Evolutionary conservation across 2,329 filamentous ascomycete genomes (phyloP), one percentile per base, ranked within the genome.

Genomic region (Raffaelea arxii): DNA sequence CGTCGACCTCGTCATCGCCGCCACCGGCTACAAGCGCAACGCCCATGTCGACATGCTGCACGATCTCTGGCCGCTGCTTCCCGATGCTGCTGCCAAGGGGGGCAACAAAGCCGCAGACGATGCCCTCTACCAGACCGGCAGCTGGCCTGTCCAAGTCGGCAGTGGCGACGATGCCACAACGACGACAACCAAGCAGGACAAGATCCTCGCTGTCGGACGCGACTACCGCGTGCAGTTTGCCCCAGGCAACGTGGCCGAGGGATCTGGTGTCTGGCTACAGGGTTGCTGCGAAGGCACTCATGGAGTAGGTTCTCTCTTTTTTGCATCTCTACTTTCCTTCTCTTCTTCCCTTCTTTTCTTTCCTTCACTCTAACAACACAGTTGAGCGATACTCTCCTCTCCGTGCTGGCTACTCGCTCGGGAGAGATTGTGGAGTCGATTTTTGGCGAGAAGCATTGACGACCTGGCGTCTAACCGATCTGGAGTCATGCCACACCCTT

Each of bases 241-340:
- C 42, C 68, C 76, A 2, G 81, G 77, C 25, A 72, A 76, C 41
- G 83, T 97, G 27, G 75, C 79, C n/a, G 60, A 73, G 0, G 78
- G 82, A 39, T 84, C 87, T 14, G 90, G 90, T 4, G 73, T 97
- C 49, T 97, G 86, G 84, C 71, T 97, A 56, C 92, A 97, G 63
- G 91, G 91, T 25, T 96, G 90, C 68, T 94, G 89, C 62, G 90
- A 97, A 70, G 80, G 75, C 51, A 94, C 89, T 27, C 91, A 97
- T 64, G 91, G 91, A 49, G 84, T 91, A 76, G 80, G 84, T 80
- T 21, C 19, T 22, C 11, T 18, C 12, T 38, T 38, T 45, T 9
- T 23, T 27, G 19, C 39, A 24, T 27, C n/a, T 30, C 22, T 11
- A 18, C 21, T 16, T 23, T 21, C 21, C 18, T 7, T 41, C 23